Evolutionary conservation across 169 alveolate genomes (phyloP).

Genomic region (Eimeria necatrix): DNA sequence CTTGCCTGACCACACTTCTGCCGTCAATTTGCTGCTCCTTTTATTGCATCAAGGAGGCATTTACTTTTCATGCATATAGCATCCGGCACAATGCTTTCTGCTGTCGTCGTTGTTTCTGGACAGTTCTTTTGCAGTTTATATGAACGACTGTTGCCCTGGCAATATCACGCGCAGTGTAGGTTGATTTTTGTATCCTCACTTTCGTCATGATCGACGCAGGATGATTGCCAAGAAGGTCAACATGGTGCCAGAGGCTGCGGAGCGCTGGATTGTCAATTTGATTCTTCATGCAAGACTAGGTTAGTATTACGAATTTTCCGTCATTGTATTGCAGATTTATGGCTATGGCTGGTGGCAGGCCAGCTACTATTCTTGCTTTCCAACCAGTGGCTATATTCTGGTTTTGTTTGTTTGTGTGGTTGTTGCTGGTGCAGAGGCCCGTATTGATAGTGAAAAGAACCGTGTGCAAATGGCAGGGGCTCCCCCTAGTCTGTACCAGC

Average conservation of each 20-base stretch:
- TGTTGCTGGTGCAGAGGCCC: constrained; percentile 88
- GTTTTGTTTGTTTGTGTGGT: neutral
- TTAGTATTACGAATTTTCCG: neutral
- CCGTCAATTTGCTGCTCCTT: neutral
- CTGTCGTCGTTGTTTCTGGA: neutral
- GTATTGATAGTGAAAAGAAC: constrained; percentile 94
- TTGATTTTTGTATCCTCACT: neutral
- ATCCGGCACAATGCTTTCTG: neutral
- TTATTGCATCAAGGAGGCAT: too few species aligned
- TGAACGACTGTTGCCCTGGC: too few species aligned
- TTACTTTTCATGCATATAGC: neutral
- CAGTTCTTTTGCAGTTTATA: neutral
- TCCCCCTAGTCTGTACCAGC: constrained; percentile 92
- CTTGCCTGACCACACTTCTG: neutral
- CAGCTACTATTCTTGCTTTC: neutral
- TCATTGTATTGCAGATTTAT: too few species aligned
- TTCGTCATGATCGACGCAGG: constrained; percentile 60
- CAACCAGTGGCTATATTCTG: neutral
- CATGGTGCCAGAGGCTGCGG: constrained; percentile 93
- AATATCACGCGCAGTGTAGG: too few species aligned
- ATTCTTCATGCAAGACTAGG: constrained; percentile 90
- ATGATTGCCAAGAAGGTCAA: constrained; percentile 92
- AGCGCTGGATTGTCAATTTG: constrained; percentile 94
- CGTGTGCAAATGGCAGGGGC: constrained; percentile 94
- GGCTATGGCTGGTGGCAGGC: neutral